Conservation (phyloP, 2,329 filamentous ascomycete genomes). For the Penicillium occitanis region DNA sequence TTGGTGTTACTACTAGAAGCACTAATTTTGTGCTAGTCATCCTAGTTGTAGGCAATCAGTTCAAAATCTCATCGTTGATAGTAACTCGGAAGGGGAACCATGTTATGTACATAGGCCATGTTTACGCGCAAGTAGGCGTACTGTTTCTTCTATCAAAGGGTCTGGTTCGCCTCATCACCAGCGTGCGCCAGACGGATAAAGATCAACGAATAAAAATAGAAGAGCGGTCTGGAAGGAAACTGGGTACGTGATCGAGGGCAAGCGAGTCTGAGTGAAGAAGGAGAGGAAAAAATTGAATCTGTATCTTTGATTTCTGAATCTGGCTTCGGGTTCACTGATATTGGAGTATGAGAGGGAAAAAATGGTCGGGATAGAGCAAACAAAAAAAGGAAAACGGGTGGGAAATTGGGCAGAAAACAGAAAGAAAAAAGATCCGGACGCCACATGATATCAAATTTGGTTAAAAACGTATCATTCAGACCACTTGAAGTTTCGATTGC, state of each 20-base stretch:
- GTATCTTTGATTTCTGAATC: conserved; percentile 6
- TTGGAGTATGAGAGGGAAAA: background rate
- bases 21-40: too few species aligned
- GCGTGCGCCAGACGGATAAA: background rate
- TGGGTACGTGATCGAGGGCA: background rate
- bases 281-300: background rate
- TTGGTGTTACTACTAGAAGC: too few species aligned
- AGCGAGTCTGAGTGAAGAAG: background rate
- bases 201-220: background rate
- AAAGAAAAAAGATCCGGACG: conserved; percentile 16
- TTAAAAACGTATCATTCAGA: conserved; percentile 8
- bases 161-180: background rate
- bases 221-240: background rate
- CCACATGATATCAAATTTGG: conserved; percentile 23
- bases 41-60: background rate
- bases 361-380: background rate
- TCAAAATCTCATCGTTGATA: background rate
- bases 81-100: background rate
- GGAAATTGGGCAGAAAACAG: conserved; percentile 1
- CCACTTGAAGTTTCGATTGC: conserved; percentile 9
- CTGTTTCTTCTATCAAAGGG: conserved; percentile 3
- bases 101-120: conserved; percentile 10
- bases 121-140: background rate
- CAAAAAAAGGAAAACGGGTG: conserved; percentile 3
- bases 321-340: conserved; percentile 10